These are phyloP conservation scores for Sclerotiophoma versabilis DNA, from an alignment of 2,329 filamentous ascomycete genomes.

Conservation along the genomic window DNA sequence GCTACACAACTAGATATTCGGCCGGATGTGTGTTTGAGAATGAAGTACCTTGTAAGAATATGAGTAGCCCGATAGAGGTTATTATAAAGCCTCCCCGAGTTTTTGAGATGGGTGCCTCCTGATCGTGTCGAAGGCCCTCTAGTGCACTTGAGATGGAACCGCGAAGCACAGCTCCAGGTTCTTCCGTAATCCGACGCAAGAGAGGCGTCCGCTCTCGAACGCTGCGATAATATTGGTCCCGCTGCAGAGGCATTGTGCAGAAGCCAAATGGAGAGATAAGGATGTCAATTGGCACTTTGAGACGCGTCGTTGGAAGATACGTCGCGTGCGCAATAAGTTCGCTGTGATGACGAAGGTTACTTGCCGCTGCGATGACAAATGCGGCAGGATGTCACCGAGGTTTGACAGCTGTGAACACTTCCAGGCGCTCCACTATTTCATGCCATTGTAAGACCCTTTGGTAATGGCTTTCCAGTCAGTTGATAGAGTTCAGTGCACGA, in stretches of 20 bases:
- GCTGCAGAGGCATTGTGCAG: conserved; percentile 8
- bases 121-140: conserved; percentile 29
- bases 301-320: conserved; percentile 21
- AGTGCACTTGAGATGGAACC: conserved; percentile 29
- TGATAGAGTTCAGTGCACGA: not conserved
- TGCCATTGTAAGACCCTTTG: not conserved
- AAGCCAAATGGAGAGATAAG: not conserved
- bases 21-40: not conserved
- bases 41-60: conserved; percentile 65
- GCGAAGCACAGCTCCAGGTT: conserved; percentile 40
- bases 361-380: conserved; percentile 17
- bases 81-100: conserved; percentile 53
- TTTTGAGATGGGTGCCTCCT: conserved; percentile 32
- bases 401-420: not conserved
- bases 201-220: conserved; percentile 17
- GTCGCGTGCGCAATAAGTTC: conserved; percentile 11
- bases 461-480: no score
- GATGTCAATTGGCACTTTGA: conserved; percentile 6
- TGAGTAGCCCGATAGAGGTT: conserved; percentile 62
- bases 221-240: conserved; percentile 16
- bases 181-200: conserved; percentile 22
- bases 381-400: conserved; percentile 10
- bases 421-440: not conserved
- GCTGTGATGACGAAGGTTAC: conserved; percentile 11
- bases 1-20: not conserved